Evolutionary conservation across 2,329 filamentous ascomycete genomes (phyloP).

Genomic region (Trichoderma sp.): DNA sequence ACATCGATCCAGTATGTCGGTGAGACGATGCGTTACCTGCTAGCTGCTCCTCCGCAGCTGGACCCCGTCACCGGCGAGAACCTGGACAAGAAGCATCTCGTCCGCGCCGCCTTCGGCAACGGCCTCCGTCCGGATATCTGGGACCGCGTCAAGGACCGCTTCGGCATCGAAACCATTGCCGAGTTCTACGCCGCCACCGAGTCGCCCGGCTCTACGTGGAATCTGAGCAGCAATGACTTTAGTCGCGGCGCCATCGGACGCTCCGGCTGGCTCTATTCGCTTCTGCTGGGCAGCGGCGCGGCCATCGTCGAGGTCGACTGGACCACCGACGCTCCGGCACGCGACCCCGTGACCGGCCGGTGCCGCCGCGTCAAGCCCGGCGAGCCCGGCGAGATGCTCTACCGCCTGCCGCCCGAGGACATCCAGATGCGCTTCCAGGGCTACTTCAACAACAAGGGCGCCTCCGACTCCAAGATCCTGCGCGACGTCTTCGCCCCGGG

Average conservation of each 20-base stretch:
- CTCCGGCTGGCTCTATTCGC: constrained; percentile 59
- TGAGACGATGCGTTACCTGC: constrained; percentile 80
- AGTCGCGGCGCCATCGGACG: constrained; percentile 76
- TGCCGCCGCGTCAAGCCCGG: constrained; percentile 59
- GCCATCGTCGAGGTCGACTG: constrained; percentile 70
- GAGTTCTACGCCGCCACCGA: constrained; percentile 84
- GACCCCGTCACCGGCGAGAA: constrained; percentile 64
- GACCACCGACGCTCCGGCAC: constrained; percentile 64
- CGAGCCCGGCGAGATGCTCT: constrained; percentile 73
- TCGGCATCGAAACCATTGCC: constrained; percentile 68
- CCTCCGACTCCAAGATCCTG: constrained; percentile 71
- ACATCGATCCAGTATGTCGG: constrained; percentile 85
- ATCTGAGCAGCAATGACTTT: constrained; percentile 70
- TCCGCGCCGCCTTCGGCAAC: constrained; percentile 80
- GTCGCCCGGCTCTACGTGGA: constrained; percentile 67
- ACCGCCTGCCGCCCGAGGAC: constrained; percentile 64
- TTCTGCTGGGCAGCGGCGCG: constrained; percentile 50
- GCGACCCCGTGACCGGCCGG: constrained; percentile 67
- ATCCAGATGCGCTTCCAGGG: constrained; percentile 70
- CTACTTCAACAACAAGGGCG: constrained; percentile 72
- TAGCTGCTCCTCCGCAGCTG: constrained; percentile 61
- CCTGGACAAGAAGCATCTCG: constrained; percentile 68
- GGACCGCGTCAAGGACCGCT: constrained; percentile 78
- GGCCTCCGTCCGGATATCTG: constrained; percentile 83
- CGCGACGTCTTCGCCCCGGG: constrained; percentile 70